Evolutionary conservation across 345 rosid species (phyloP), one percentile per base, ranked within the genome.

Genomic region (Hypericum androsaemum): DNA sequence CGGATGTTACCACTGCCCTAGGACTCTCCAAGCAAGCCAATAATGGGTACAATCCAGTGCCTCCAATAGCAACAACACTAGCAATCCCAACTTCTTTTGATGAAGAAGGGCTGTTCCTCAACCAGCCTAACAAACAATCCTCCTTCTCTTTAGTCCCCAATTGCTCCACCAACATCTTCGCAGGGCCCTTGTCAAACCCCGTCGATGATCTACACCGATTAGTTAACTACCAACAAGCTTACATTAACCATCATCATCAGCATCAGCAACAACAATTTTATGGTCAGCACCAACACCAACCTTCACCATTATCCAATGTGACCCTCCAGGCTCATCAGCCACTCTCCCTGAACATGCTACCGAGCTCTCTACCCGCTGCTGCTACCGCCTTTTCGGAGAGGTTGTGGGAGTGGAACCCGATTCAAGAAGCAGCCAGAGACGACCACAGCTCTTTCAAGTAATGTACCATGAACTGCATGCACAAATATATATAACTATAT

Each of bases 1-100:
- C 95, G 10, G 88, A 77, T 70, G 85, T 74, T 41, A 73, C 88
- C 2, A 76, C 84, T 1, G 75, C 86, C 38, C 69, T 89, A 12
- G 86, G 72, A n/a, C 75, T 82, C 14, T 77, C 86, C 16, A 80
- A 80, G 52, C 78, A 74, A 15, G 72, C 16, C 7, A 56, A 8
- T 5, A 56, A 67, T 44, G 60, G 66, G 1, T 73, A 80, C 65
- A 66, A 77, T 59, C 84, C 79, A 58, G 12, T 32, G 57, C 50
- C 64, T 47, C 44, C 71, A 35, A 60, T 68, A 12, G 45, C 32
- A 14, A 14, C 64, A n/a, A 43, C 77, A 10, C 69, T 62, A 12
- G 74, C 65, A 4, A 41, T 63, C 6, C 70, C 62, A 5, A 51
- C 74, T 42, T 39, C 66, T 51, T 38, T 71, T 35, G 70, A 54